Percentiles rank a stretch among this genome's conserved stretches.
Conservation (phyloP, 2,329 filamentous ascomycete species). For the Fusarium setosum region DNA sequence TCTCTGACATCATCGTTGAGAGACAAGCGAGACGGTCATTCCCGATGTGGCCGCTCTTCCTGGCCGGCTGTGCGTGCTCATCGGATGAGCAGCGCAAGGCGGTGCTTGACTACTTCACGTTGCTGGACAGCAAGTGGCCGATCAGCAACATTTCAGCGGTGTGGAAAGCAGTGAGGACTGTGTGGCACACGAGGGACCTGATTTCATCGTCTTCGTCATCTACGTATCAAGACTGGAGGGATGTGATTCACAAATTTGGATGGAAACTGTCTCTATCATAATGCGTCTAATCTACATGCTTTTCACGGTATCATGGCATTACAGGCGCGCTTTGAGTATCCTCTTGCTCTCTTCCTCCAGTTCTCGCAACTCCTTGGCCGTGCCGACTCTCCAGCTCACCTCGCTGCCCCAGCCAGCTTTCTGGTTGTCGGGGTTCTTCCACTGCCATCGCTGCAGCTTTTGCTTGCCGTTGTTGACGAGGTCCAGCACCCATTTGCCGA, state of each 20-base stretch:
- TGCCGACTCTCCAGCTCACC: constrained; percentile 20
- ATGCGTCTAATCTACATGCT: not conserved
- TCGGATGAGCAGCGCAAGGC: constrained; percentile 36
- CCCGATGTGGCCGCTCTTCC: constrained; percentile 40
- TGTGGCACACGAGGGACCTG: constrained; percentile 38
- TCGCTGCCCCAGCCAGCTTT: constrained; percentile 8
- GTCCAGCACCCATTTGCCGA: constrained; percentile 6
- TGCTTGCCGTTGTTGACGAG: constrained; percentile 4
- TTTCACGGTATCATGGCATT: not conserved
- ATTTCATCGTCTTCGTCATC: not conserved
- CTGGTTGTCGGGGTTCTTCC: not conserved
- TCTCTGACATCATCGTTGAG: constrained; percentile 37
- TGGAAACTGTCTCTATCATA: constrained; percentile 36
- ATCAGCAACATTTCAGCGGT: constrained; percentile 40
- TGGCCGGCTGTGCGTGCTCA: constrained; percentile 39
- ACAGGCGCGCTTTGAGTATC: constrained; percentile 9
- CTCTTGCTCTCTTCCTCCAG: constrained; percentile 12
- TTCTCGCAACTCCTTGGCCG: constrained; percentile 6
- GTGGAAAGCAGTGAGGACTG: constrained; percentile 35
- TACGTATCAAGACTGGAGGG: constrained; percentile 36
- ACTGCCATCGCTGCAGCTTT: constrained; percentile 12
- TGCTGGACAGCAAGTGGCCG: constrained; percentile 38
- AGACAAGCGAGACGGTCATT: constrained; percentile 34
- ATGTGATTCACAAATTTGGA: constrained; percentile 39
- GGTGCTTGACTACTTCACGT: constrained; percentile 30